phyloP scores from a whole-genome alignment of 2,329 filamentous ascomycete species.

The Xylaria sp. region DNA sequence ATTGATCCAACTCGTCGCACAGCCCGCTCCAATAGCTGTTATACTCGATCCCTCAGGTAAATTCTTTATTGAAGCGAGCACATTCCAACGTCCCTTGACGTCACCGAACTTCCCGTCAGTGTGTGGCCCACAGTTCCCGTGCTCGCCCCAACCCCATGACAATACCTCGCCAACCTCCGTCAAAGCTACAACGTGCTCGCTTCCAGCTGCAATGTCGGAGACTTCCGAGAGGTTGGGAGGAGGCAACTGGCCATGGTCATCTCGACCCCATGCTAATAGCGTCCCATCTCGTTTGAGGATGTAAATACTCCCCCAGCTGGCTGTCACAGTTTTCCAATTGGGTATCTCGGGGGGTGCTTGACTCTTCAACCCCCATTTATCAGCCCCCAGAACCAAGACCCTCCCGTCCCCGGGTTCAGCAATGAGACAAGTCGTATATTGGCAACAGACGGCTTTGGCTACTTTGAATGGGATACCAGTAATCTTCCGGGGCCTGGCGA shows the following conservation, averaged over 20 bases:
- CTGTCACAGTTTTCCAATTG: constrained; percentile 75
- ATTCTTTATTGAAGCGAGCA: constrained; percentile 69
- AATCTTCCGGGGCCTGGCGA: constrained; percentile 72
- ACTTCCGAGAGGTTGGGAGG: constrained; percentile 70
- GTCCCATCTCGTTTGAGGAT: constrained; percentile 70
- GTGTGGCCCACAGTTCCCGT: constrained; percentile 89
- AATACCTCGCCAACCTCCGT: constrained; percentile 74
- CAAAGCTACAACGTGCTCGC: constrained; percentile 86
- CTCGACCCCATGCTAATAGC: constrained; percentile 80
- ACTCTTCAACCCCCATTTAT: constrained; percentile 76
- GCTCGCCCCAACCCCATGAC: constrained; percentile 97
- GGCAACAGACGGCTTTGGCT: constrained; percentile 77
- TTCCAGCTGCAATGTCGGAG: constrained; percentile 79
- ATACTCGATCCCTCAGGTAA: constrained; percentile 65
- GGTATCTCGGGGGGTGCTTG: constrained; percentile 63
- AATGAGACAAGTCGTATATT: constrained; percentile 85
- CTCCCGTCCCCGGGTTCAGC: constrained; percentile 66
- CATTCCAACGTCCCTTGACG: constrained; percentile 76
- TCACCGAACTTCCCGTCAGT: constrained; percentile 66
- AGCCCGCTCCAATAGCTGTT: constrained; percentile 79
- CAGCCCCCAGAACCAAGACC: constrained; percentile 75
- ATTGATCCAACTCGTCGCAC: constrained; percentile 86
- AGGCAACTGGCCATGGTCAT: constrained; percentile 85
- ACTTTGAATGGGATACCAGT: constrained; percentile 70
- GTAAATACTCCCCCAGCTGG: constrained; percentile 86